phyloP scores from a whole-genome alignment of 140 eudicot species.

The Stevia rebaudiana region DNA sequence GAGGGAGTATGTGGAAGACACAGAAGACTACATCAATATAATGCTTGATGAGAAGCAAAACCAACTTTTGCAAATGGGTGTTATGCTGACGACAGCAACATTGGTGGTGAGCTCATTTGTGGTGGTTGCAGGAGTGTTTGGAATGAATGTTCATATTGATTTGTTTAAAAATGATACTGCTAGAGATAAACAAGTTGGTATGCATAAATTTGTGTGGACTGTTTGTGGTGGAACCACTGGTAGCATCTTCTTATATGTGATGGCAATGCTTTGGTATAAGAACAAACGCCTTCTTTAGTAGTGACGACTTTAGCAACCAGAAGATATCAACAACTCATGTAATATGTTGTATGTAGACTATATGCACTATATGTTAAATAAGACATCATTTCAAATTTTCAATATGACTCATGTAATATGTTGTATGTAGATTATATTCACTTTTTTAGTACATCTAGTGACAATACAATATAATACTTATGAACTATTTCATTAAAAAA shows the following conservation, averaged over 20 bases:
- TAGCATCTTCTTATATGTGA: conserved; percentile 36
- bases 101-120: conserved; percentile 51
- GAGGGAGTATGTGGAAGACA: conserved; percentile 69
- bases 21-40: conserved; percentile 68
- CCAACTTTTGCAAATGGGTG: conserved; percentile 12
- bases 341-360: no score
- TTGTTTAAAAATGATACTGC: conserved; percentile 24
- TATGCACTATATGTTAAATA: no score
- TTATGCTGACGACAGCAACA: conserved; percentile 48
- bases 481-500: no score
- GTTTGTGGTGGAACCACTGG: conserved; percentile 37
- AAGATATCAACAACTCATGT: no score
- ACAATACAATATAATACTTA: no score
- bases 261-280: conserved; percentile 56
- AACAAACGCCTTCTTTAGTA: conserved; percentile 14
- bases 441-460: no score
- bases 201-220: conserved; percentile 21
- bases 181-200: conserved; percentile 25
- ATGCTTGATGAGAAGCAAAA: conserved; percentile 39
- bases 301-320: no score
- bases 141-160: conserved; percentile 54
- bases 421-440: no score
- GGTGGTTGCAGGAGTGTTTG: conserved; percentile 60
- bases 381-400: no score
- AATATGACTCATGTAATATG: no score